These are phyloP conservation scores for Chlamydomonas reinhardtii DNA, from an alignment of 163 green algal species.

Conservation along the genomic window DNA sequence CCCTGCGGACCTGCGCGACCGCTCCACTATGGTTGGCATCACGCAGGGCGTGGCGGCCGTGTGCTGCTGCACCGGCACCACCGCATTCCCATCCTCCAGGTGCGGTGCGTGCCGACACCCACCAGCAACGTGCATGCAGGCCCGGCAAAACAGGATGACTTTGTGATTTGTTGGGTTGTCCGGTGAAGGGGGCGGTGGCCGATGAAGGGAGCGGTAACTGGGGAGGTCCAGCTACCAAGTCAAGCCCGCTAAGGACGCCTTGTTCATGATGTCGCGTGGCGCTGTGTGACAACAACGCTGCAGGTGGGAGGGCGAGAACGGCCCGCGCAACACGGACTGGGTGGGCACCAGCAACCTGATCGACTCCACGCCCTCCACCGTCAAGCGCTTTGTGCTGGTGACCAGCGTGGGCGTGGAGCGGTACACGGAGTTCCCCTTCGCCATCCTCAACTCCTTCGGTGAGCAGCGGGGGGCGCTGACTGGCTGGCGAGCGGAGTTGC, in stretches of 20 bases:
- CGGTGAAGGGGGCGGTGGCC: no score
- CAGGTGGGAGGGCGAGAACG: conserved; percentile 93
- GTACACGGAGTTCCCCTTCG: conserved; percentile 79
- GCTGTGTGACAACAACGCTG: background rate
- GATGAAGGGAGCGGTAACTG: no score
- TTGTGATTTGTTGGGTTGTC: no score
- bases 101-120: no score
- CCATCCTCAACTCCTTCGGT: conserved; percentile 95
- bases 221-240: no score
- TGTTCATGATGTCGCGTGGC: no score
- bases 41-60: conserved; percentile 83
- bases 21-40: conserved; percentile 52
- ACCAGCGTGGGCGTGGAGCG: conserved; percentile 92
- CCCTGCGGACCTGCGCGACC: conserved; percentile 77
- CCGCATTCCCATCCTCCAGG: conserved; percentile 93
- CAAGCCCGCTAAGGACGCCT: no score
- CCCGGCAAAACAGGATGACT: no score
- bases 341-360: conserved; percentile 83
- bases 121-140: no score
- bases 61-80: conserved; percentile 90
- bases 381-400: conserved; percentile 91
- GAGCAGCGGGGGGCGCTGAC: background rate
- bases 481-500: background rate
- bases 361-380: conserved; percentile 57
- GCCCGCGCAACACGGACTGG: conserved; percentile 86